Base-by-base conservation (phyloP, 768 basidiomycete species). In the Lentinula raphanica region DNA sequence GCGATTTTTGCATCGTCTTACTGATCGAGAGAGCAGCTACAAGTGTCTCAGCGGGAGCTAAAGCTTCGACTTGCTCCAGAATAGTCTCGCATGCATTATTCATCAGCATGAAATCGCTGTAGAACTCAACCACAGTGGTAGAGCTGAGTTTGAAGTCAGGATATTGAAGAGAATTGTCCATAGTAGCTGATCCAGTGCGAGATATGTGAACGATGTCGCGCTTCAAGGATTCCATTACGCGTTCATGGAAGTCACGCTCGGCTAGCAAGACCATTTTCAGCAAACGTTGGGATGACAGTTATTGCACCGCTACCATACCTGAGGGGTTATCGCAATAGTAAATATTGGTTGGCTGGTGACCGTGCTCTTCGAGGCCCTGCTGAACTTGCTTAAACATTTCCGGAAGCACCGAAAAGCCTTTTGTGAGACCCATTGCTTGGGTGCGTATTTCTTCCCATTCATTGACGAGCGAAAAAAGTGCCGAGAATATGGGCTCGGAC, bases 231-330 rank as follows among this genome's bases (percentile, higher is more conserved):
- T 56, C 40, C 5, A 54, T 62, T 1, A 57, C 44, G 3, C 2
- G 49, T 48, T 64, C 63, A 38, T 64, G 61, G 29, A 57, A 64
- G 29, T 58, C 57, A 11, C 58, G 59, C 29, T 64, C 63, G 29
- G 27, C 63, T 60, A 35, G 7, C 12, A 13, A 19, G 12, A 9
- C 27, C 19, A 23, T 39, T 17, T n/a, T n/a, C n/a, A 46, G 29
- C 48, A n/a, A 48, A 9, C 5, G 15, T 13, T 21, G 17, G 6
- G 23, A n/a, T 23, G 7, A 27, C 15, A 11, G 6, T 19, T 25
- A 21, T n/a, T 48, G 4, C 3, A 25, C n/a, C n/a, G 5, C 7
- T 48, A 27, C 23, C 46, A 23, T 48, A 48, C 50, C 27, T n/a
- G 27, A 32, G n/a, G 54, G 32, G 44, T 55, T 55, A 19, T 55